Percentiles rank a stretch among this genome's conserved stretches.
Evolutionary conservation across 495 filamentous ascomycete genomes (phyloP).

Genomic region (Articulospora tetracladia): DNA sequence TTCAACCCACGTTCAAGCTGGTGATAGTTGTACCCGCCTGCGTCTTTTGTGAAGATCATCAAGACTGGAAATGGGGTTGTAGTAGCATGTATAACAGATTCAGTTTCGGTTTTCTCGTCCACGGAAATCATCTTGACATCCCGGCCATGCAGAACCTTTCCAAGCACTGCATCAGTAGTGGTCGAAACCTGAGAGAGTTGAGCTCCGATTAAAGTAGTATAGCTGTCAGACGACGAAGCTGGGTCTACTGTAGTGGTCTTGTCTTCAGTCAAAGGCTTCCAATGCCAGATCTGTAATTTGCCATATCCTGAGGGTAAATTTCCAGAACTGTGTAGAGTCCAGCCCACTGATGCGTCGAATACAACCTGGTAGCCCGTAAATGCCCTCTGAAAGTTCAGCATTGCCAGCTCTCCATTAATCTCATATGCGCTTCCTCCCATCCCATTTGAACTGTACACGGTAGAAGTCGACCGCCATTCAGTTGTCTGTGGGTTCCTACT

Average conservation of each 20-base stretch:
- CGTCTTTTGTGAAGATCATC: background rate
- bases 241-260: background rate
- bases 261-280: slow-evolving; percentile 2
- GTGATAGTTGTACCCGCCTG: background rate
- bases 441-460: background rate
- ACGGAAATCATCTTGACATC: background rate
- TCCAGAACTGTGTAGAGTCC: slow-evolving; percentile 1
- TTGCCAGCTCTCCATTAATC: background rate
- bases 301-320: background rate
- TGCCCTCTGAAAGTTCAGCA: slow-evolving; percentile 6
- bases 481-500: background rate
- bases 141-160: background rate
- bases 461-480: background rate
- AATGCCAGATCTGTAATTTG: slow-evolving; percentile 8
- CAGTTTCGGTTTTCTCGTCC: background rate
- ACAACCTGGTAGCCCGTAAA: slow-evolving; percentile 9
- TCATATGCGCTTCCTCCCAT: background rate
- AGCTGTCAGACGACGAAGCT: background rate
- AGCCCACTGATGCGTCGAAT: background rate
- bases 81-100: background rate
- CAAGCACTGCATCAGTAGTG: background rate
- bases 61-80: slow-evolving; percentile 2
- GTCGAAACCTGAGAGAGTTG: background rate
- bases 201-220: background rate
- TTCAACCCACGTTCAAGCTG: slow-evolving; percentile 10